Conservation (phyloP, 495 filamentous ascomycete genomes). For the Aspergillus leporis region DNA sequence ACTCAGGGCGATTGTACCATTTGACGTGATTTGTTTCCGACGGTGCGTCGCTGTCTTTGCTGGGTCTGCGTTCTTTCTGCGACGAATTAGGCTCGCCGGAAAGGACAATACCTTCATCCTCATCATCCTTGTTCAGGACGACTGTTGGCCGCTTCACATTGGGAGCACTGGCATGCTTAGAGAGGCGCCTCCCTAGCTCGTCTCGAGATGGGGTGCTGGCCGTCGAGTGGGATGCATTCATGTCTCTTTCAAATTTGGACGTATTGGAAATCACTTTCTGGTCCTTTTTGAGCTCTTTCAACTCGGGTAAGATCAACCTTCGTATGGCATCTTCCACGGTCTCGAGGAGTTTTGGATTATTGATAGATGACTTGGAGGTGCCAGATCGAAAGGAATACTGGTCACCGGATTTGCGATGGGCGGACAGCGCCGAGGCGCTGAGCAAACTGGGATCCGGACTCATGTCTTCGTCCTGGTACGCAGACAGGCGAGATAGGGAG, state of each 20-base stretch:
- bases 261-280: slow-evolving; percentile 66
- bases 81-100: slow-evolving; percentile 48
- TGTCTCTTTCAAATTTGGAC: slow-evolving; percentile 61
- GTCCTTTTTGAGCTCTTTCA: slow-evolving; percentile 87
- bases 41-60: slow-evolving; percentile 48
- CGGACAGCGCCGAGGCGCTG: slow-evolving; percentile 67
- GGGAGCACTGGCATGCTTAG: slow-evolving; percentile 69
- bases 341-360: slow-evolving; percentile 92
- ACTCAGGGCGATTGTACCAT: slow-evolving; percentile 48
- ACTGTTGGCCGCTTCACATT: slow-evolving; percentile 68
- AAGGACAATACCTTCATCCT: slow-evolving; percentile 58
- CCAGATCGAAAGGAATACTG: slow-evolving; percentile 74
- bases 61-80: slow-evolving; percentile 44
- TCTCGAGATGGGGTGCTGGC: slow-evolving; percentile 64
- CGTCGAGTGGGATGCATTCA: slow-evolving; percentile 60
- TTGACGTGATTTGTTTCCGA: slow-evolving; percentile 48
- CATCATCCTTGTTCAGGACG: slow-evolving; percentile 60
- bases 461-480: slow-evolving; percentile 63
- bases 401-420: slow-evolving; percentile 69
- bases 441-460: slow-evolving; percentile 72
- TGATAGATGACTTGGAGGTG: slow-evolving; percentile 82
- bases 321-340: slow-evolving; percentile 96
- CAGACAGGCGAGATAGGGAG: slow-evolving; percentile 62
- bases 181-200: slow-evolving; percentile 56
- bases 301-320: slow-evolving; percentile 85